These are phyloP conservation scores for Sisymbrium altissimum DNA, from an alignment of 345 rosid species.

Conservation along the genomic window DNA sequence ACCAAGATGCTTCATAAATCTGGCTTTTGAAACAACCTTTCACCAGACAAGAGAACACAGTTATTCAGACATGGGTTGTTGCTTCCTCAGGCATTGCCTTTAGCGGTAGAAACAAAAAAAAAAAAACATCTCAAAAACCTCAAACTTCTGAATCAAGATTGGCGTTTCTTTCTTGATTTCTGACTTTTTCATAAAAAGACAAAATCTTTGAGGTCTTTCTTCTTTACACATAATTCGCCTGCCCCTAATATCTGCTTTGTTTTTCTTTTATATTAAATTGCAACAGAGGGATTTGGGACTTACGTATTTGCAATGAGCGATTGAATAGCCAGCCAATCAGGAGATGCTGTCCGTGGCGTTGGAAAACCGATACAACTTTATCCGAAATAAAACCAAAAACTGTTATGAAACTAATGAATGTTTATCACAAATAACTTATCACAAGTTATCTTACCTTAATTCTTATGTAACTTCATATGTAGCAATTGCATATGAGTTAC, in stretches of 20 bases:
- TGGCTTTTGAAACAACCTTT: constrained; percentile 72
- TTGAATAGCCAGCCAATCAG: constrained; percentile 48
- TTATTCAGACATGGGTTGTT: constrained; percentile 81
- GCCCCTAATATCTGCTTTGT: constrained; percentile 6
- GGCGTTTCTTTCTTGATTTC: neutral
- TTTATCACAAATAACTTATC: too few species aligned
- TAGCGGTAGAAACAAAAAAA: constrained; percentile 54
- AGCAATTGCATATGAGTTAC: too few species aligned
- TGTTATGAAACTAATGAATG: too few species aligned
- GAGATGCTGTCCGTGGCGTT: constrained; percentile 45
- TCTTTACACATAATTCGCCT: constrained; percentile 15
- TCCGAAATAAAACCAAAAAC: too few species aligned
- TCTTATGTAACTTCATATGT: too few species aligned
- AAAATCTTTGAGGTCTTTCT: constrained; percentile 6
- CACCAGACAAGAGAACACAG: constrained; percentile 84
- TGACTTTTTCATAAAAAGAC: constrained; percentile 14
- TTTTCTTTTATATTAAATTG: neutral
- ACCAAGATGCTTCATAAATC: constrained; percentile 44
- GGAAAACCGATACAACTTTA: too few species aligned
- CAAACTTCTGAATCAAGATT: constrained; percentile 11
- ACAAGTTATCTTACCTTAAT: too few species aligned
- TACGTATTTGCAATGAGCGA: constrained; percentile 78
- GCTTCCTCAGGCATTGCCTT: constrained; percentile 96
- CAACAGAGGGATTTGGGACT: constrained; percentile 75
- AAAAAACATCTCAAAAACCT: neutral